phyloP scores from a whole-genome alignment of 2,329 filamentous ascomycete genomes.

The Pestalotiopsis sp. region DNA sequence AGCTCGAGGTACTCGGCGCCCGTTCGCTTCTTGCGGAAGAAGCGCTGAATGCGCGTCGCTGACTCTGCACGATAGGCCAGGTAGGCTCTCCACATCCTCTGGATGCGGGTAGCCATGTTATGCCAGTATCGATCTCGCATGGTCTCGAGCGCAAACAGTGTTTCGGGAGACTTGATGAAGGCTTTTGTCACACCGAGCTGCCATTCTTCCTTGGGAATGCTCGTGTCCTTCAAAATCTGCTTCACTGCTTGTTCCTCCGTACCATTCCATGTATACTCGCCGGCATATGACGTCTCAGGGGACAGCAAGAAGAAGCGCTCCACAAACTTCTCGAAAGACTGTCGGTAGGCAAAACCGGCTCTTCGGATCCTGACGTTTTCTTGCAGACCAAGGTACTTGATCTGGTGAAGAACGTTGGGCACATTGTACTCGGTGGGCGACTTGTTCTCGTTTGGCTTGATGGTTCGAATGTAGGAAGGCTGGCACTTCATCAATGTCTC shows the following conservation, averaged over 20 bases:
- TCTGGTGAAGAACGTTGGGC: slow-evolving; percentile 92
- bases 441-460: slow-evolving; percentile 99
- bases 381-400: slow-evolving; percentile 98
- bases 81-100: slow-evolving; percentile 96
- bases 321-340: slow-evolving; percentile 97
- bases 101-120: slow-evolving; percentile 98
- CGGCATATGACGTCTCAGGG: slow-evolving; percentile 91
- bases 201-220: slow-evolving; percentile 92
- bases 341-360: slow-evolving; percentile 94
- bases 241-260: slow-evolving; percentile 84
- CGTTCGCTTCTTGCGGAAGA: slow-evolving; percentile 92
- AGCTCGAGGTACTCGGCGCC: slow-evolving; percentile 88
- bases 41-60: slow-evolving; percentile 89
- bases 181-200: slow-evolving; percentile 97
- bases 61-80: slow-evolving; percentile 90
- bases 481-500: slow-evolving; percentile 96
- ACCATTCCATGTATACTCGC: slow-evolving; percentile 95
- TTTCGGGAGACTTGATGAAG: slow-evolving; percentile 98
- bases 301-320: slow-evolving; percentile 96
- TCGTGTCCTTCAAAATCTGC: slow-evolving; percentile 94
- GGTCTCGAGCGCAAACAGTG: slow-evolving; percentile 91
- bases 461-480: slow-evolving; percentile 97
- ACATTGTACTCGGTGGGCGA: slow-evolving; percentile 90
- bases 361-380: slow-evolving; percentile 97
- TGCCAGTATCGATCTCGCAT: slow-evolving; percentile 99